phyloP scores from a whole-genome alignment of 805 yeast species.

The Groenewaldozyma salmanticensis region DNA sequence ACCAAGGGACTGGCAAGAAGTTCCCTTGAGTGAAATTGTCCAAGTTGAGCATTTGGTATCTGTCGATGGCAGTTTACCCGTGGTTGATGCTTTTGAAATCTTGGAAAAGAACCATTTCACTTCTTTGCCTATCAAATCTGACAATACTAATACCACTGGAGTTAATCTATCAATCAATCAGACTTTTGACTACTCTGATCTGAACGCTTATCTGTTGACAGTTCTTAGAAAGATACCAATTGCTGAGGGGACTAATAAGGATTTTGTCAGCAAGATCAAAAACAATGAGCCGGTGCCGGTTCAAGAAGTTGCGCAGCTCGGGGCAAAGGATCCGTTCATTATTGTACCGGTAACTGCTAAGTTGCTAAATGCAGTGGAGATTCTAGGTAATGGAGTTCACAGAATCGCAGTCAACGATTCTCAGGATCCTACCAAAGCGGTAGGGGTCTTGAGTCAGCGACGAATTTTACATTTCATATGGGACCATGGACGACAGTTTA shows the following conservation, averaged over 20 bases:
- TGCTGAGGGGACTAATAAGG: slow-evolving; percentile 14
- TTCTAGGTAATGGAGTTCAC: slow-evolving; percentile 92
- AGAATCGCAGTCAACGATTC: slow-evolving; percentile 70
- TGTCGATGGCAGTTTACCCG: slow-evolving; percentile 57
- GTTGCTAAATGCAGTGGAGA: slow-evolving; percentile 67
- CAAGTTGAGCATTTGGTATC: slow-evolving; percentile 69
- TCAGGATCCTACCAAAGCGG: slow-evolving; percentile 42
- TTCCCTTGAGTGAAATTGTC: slow-evolving; percentile 61
- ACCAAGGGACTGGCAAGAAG: slow-evolving; percentile 57
- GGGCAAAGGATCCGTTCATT: slow-evolving; percentile 82
- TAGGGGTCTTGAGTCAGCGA: slow-evolving; percentile 87
- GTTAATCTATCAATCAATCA: background rate
- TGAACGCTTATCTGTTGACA: slow-evolving; percentile 74
- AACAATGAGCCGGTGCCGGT: slow-evolving; percentile 88
- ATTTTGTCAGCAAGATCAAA: slow-evolving; percentile 52
- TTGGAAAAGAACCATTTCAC: slow-evolving; percentile 66
- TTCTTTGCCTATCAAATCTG: slow-evolving; percentile 60
- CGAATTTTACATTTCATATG: slow-evolving; percentile 75
- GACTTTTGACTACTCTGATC: slow-evolving; percentile 76
- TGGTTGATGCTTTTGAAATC: slow-evolving; percentile 81
- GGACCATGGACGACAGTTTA: slow-evolving; percentile 87
- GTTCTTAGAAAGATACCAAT: slow-evolving; percentile 62
- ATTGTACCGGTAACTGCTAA: slow-evolving; percentile 55
- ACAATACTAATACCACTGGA: slow-evolving; percentile 4
- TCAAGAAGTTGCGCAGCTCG: slow-evolving; percentile 70